Base-by-base conservation (phyloP, 768 basidiomycete species). In the Coprinopsis cinerea region DNA sequence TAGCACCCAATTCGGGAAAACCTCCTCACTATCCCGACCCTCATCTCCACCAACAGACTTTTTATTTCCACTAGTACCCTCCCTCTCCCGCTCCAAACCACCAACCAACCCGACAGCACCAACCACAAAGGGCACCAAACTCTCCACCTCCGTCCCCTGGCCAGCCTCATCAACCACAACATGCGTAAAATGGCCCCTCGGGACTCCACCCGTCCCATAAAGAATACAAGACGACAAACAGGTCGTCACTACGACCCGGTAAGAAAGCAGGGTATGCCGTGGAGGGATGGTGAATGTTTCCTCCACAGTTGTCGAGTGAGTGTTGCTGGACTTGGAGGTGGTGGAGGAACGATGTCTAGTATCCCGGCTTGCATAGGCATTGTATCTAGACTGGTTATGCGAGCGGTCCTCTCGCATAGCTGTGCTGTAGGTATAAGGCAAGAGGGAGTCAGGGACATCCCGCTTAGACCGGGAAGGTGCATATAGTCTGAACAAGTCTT, bases 81-180 rank as follows among this genome's bases (percentile, higher is more conserved):
- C n/a, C n/a, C n/a, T n/a, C n/a, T n/a, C n/a, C n/a, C n/a, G n/a
- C n/a, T n/a, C n/a, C n/a, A n/a, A n/a, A n/a, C n/a, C n/a, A n/a
- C n/a, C n/a, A n/a, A n/a, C n/a, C n/a, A n/a, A n/a, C n/a, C n/a
- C n/a, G n/a, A n/a, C n/a, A n/a, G n/a, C n/a, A n/a, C n/a, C n/a
- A n/a, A n/a, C n/a, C n/a, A n/a, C n/a, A n/a, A n/a, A n/a, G n/a
- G n/a, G n/a, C n/a, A n/a, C 70, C 62, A 85, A 80, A 0, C 71
- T 70, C 59, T 85, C 84, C 0, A 82, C 80, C 60, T 88, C 85
- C 0, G 78, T 81, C 2, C 82, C 82, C 56, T 88, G 83, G 0
- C 82, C 84, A 1, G 84, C 83, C 59, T 87, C 84, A 54, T 87
- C 83, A 9, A 84, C 62, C 57, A 86, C 81, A 15, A 87, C 79